phyloP scores from a whole-genome alignment of 345 rosid genomes.

The Eucalyptus marginata region DNA sequence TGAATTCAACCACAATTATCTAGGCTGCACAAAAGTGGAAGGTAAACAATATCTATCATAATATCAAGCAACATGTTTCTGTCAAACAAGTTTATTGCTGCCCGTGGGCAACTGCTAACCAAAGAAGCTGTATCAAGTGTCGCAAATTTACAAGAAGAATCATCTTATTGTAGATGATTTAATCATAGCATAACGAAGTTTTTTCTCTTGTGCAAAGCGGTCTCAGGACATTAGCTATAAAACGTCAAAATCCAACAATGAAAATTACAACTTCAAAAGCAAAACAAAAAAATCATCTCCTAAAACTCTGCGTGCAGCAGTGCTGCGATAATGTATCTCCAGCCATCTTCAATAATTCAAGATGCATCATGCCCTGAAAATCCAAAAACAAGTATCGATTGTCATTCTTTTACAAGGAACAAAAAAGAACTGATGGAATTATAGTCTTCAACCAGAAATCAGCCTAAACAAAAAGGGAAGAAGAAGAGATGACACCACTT shows the following conservation, averaged over 20 bases:
- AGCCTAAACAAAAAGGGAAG: not conserved
- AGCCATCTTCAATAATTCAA: not conserved
- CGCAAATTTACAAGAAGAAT: not conserved
- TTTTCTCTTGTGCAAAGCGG: not conserved
- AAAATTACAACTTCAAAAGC: not conserved
- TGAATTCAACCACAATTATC: not conserved
- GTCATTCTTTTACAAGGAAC: not conserved
- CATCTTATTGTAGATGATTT: not conserved
- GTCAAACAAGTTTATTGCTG: not conserved
- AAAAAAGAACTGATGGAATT: not conserved
- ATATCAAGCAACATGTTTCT: not conserved
- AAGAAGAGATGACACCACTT: not conserved
- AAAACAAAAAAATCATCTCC: not conserved
- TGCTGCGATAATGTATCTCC: not conserved
- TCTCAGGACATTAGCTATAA: not conserved
- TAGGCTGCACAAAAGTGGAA: not conserved
- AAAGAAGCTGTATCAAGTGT: not conserved
- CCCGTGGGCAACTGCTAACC: not conserved
- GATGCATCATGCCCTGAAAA: not conserved
- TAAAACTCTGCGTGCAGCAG: not conserved
- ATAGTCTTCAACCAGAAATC: not conserved
- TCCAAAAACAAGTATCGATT: not conserved
- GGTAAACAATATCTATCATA: not conserved
- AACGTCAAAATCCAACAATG: not conserved
- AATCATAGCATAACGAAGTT: not conserved